Evolutionary conservation across 371 early-diverging fungal species (phyloP).

Genomic region (Rhizopus stolonifer): DNA sequence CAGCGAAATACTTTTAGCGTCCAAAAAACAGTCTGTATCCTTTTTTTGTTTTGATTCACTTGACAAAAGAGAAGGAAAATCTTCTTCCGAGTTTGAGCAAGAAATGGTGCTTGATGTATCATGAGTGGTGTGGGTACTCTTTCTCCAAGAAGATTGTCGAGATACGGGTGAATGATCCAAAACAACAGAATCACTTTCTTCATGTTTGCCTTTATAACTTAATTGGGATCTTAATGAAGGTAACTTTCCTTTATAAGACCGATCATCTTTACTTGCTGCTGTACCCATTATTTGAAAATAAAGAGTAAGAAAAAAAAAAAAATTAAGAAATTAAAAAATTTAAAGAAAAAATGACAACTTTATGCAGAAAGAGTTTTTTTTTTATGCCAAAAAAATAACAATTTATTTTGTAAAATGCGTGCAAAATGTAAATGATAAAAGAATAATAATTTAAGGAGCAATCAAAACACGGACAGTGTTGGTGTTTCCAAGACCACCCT

Average conservation of each 20-base stretch:
- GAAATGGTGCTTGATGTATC: constrained; percentile 12
- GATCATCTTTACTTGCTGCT: constrained; percentile 15
- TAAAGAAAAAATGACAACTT: too few species aligned
- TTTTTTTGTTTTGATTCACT: too few species aligned
- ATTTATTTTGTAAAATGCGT: constrained; percentile 5
- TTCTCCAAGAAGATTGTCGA: constrained; percentile 19
- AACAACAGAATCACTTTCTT: not conserved
- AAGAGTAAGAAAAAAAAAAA: constrained; percentile 7
- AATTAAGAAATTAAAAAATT: too few species aligned
- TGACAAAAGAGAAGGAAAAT: not conserved
- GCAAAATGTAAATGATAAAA: constrained; percentile 4
- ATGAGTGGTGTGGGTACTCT: constrained; percentile 5
- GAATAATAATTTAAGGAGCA: constrained; percentile 27
- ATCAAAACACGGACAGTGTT: constrained; percentile 79
- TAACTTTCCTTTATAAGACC: constrained; percentile 12
- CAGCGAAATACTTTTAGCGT: constrained; percentile 8
- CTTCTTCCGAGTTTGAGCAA: constrained; percentile 12
- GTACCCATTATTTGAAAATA: constrained; percentile 12
- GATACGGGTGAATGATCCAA: not conserved
- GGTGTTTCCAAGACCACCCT: constrained; percentile 78
- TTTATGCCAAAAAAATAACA: not conserved
- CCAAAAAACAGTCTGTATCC: constrained; percentile 12
- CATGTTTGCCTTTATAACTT: not conserved
- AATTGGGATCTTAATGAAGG: constrained; percentile 10
- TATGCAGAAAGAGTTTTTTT: constrained; percentile 1